Conservation (phyloP, 2,329 filamentous ascomycete genomes). For the Aspergillus clavatus region DNA sequence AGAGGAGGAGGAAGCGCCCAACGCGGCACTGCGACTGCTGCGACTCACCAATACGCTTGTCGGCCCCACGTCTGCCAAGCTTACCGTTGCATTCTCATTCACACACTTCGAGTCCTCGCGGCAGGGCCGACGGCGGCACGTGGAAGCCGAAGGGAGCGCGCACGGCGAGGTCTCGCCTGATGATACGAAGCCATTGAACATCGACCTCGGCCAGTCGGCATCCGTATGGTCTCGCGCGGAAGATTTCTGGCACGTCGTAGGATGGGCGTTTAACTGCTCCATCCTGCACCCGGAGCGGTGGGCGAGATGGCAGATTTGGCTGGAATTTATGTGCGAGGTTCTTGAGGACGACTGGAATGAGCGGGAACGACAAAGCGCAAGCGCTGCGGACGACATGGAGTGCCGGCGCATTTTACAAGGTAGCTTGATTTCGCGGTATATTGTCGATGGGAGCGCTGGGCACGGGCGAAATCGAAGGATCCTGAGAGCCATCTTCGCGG, state of each 20-base stretch:
- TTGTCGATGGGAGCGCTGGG: constrained; percentile 26
- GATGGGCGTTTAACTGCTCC: constrained; percentile 93
- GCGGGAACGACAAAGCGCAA: constrained; percentile 20
- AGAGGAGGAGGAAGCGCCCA: constrained; percentile 59
- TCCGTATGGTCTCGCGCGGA: constrained; percentile 71
- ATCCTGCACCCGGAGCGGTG: constrained; percentile 67
- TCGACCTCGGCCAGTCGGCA: constrained; percentile 57
- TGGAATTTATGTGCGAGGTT: constrained; percentile 61
- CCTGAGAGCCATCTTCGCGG: constrained; percentile 45
- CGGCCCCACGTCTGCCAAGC: constrained; percentile 64
- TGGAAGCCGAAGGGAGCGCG: constrained; percentile 17
- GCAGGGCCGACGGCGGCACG: constrained; percentile 25
- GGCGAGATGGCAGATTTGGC: constrained; percentile 75
- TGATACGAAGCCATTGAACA: constrained; percentile 52
- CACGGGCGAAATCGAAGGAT: constrained; percentile 39
- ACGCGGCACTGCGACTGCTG: constrained; percentile 65
- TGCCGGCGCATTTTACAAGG: constrained; percentile 24
- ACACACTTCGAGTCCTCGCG: constrained; percentile 34
- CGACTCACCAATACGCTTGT: constrained; percentile 60
- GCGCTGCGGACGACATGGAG: constrained; percentile 17
- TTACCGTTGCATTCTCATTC: constrained; percentile 71
- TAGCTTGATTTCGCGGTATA: constrained; percentile 43
- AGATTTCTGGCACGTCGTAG: constrained; percentile 83
- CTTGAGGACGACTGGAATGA: constrained; percentile 43
- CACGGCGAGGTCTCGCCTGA: constrained; percentile 26